Evolutionary conservation across 2,329 filamentous ascomycete species (phyloP).

Genomic region (Colletotrichum tofieldiae): DNA sequence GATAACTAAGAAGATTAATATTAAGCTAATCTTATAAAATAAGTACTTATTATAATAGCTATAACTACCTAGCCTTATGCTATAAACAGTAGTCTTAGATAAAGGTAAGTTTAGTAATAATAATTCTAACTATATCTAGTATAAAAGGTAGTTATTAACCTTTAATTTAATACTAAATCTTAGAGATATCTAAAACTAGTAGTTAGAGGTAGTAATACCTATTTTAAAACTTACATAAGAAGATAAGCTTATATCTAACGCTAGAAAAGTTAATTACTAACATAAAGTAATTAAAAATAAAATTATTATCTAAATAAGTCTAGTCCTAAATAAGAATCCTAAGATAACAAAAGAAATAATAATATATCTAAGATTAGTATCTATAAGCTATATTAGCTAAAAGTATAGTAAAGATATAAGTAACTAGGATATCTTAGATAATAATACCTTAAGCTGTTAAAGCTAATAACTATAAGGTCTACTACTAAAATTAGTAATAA

Average conservation of each 20-base stretch:
- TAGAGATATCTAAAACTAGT: background rate
- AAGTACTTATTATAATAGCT: background rate
- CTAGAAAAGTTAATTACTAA: background rate
- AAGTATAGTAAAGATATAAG: background rate
- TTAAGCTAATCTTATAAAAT: background rate
- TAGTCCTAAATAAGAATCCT: background rate
- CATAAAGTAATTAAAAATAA: no score
- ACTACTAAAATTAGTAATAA: background rate
- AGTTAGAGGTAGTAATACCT: accelerated
- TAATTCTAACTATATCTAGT: background rate
- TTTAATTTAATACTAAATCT: accelerated
- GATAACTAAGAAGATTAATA: background rate
- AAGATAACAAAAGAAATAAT: no score
- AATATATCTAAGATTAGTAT: background rate
- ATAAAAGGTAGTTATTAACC: accelerated
- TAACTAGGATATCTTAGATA: background rate
- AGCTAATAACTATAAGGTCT: background rate
- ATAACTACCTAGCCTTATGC: background rate
- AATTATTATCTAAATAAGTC: background rate
- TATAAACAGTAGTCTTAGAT: background rate
- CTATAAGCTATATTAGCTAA: background rate
- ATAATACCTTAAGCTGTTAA: background rate
- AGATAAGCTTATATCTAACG: background rate
- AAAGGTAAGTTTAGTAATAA: background rate
- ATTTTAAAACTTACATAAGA: background rate